Evolutionary conservation across 2,329 filamentous ascomycete genomes (phyloP).

Genomic region (Curvularia lunata): DNA sequence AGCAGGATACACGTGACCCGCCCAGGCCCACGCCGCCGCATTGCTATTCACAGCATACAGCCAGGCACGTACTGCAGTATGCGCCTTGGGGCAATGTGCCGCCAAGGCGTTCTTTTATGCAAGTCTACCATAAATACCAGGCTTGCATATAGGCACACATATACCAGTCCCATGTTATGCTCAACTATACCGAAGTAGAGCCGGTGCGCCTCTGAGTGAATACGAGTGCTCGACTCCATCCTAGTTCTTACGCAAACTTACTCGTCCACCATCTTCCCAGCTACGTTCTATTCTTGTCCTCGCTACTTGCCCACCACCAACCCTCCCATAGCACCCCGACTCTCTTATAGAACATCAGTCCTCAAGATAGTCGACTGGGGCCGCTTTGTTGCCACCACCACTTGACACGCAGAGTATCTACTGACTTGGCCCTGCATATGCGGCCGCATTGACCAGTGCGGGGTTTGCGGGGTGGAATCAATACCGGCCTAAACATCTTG

Average conservation of each 20-base stretch:
- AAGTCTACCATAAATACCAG: neutral
- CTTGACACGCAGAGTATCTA: conserved; percentile 12
- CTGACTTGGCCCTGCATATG: conserved; percentile 12
- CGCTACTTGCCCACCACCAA: conserved; percentile 38
- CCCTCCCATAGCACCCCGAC: conserved; percentile 23
- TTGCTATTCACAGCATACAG: neutral
- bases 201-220: too few species aligned
- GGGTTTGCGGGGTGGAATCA: too few species aligned
- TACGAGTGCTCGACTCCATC: neutral
- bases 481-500: too few species aligned
- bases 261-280: conserved; percentile 28
- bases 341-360: too few species aligned
- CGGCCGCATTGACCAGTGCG: too few species aligned
- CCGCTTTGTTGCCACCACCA: neutral
- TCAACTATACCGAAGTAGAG: neutral
- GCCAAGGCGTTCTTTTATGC: neutral
- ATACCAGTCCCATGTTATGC: neutral
- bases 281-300: conserved; percentile 31
- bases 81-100: neutral
- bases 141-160: neutral
- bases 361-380: too few species aligned
- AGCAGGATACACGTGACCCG: neutral
- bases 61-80: neutral
- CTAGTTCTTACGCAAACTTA: neutral
- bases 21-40: neutral